Conservation (phyloP, 208 protist genomes). For the Endotrypanum monterogeii region DNA sequence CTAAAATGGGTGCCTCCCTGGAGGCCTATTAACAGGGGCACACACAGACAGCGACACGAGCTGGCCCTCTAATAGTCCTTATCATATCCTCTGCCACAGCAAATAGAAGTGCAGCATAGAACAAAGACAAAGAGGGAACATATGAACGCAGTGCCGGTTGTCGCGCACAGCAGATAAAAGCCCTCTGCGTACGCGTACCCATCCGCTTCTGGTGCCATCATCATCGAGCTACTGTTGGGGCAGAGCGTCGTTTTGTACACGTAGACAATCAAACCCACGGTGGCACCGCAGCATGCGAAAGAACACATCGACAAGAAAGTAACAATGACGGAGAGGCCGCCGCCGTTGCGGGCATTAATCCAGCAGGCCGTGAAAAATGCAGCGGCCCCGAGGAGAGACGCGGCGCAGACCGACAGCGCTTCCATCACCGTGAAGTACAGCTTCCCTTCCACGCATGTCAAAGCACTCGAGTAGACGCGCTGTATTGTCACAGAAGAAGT, state of each 20-base stretch:
- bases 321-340: constrained; percentile 15
- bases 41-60: no score
- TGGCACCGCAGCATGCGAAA: constrained; percentile 12
- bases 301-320: constrained; percentile 14
- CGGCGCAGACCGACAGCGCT: constrained; percentile 18
- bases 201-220: background rate
- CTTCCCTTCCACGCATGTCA: constrained; percentile 14
- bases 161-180: constrained; percentile 13
- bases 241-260: constrained; percentile 15
- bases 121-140: constrained; percentile 7
- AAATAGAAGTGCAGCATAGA: constrained; percentile 13
- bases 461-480: constrained; percentile 11
- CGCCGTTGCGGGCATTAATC: constrained; percentile 7
- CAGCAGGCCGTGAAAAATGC: constrained; percentile 16
- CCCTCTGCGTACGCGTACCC: constrained; percentile 9
- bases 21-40: no score
- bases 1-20: no score
- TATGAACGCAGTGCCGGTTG: constrained; percentile 18
- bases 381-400: constrained; percentile 13
- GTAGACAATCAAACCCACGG: constrained; percentile 15
- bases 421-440: constrained; percentile 17
- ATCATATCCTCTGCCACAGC: background rate
- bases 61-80: background rate
- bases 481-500: background rate
- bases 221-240: constrained; percentile 2